Base-by-base conservation (phyloP, 495 filamentous ascomycete genomes). In the Penicillium odoratum region DNA sequence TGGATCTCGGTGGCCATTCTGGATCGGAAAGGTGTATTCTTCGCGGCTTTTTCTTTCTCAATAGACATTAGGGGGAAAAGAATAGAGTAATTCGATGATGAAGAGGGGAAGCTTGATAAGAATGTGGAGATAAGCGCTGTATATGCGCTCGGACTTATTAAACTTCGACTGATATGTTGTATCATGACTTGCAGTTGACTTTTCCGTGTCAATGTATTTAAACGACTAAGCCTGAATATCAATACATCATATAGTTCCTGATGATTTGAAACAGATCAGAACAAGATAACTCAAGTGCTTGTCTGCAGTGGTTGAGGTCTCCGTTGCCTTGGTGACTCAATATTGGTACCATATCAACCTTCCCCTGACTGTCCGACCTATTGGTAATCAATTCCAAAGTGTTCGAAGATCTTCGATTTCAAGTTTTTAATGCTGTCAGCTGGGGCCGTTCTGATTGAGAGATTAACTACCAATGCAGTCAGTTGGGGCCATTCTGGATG, bases 1-100 rank as follows among this genome's bases (percentile, higher is more conserved):
- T 63, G 48, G 31, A 66, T 40, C 25, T 64, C 60, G 43, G 45
- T 56, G 45, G 60, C 40, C 60, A 68, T 68, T 13, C 13, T 38
- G 31, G 30, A 38, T 40, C 13, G n/a, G 29, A 31, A n/a, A 10
- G 13, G 13, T 11, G 5, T 40, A n/a, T 16, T 3, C n/a, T n/a
- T 16, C 38, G 7, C 13, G n/a, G n/a, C 4, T 40, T 40, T n/a
- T 15, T 15, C 21, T 21, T 21, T 1, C 2, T 21, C 21, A 21
- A 21, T 21, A 21, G 21, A 21, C 21, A 21, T 21, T 21, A 21
- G 21, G 21, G 21, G 21, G 21, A 21, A 21, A 21, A 21, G 21
- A 21, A 21, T 21, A 21, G 21, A 21, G 21, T 21, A 21, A 21
- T 21, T 21, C 28, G 25, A 30, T n/a, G 6, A 42, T 7, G 26